Evolutionary conservation across 2,329 filamentous ascomycete genomes (phyloP).

Genomic region (Neofusicoccum laricinum): DNA sequence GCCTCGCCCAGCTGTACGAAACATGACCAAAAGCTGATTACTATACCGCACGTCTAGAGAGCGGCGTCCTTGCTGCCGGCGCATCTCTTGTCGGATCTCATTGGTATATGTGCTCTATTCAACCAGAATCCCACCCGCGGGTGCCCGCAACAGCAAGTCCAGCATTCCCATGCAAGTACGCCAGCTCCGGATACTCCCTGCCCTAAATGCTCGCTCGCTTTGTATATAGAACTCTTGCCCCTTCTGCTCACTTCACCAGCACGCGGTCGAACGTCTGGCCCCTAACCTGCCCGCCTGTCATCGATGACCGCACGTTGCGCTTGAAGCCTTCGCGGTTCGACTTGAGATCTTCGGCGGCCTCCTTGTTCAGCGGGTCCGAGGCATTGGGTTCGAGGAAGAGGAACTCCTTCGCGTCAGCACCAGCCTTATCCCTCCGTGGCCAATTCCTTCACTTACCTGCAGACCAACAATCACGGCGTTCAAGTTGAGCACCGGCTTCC

Average conservation of each 20-base stretch:
- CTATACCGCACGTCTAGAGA: not conserved
- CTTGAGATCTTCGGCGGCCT: conserved; percentile 89
- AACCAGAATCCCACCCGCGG: not conserved
- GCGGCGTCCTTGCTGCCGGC: not conserved
- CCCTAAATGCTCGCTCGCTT: conserved; percentile 16
- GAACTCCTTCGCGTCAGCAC: conserved; percentile 58
- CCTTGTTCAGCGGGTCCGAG: conserved; percentile 96
- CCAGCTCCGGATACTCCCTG: conserved; percentile 15
- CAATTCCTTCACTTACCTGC: conserved; percentile 56
- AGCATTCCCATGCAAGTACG: conserved; percentile 14
- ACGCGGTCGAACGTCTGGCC: conserved; percentile 76
- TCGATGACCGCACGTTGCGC: conserved; percentile 79
- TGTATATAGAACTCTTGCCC: not conserved
- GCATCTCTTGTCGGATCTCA: conserved; percentile 1
- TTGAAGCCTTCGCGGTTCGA: conserved; percentile 85
- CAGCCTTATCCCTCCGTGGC: not conserved
- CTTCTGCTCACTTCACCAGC: conserved; percentile 2
- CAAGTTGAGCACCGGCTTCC: conserved; percentile 96
- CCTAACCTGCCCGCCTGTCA: conserved; percentile 76
- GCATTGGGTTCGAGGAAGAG: conserved; percentile 97
- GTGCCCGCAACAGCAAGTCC: conserved; percentile 1
- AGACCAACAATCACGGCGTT: conserved; percentile 95
- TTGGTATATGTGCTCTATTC: conserved; percentile 11
- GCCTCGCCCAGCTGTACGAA: not conserved
- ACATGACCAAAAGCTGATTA: not conserved